Conservation (phyloP, 2,329 filamentous ascomycete genomes). For the Coniochaeta ligniaria region DNA sequence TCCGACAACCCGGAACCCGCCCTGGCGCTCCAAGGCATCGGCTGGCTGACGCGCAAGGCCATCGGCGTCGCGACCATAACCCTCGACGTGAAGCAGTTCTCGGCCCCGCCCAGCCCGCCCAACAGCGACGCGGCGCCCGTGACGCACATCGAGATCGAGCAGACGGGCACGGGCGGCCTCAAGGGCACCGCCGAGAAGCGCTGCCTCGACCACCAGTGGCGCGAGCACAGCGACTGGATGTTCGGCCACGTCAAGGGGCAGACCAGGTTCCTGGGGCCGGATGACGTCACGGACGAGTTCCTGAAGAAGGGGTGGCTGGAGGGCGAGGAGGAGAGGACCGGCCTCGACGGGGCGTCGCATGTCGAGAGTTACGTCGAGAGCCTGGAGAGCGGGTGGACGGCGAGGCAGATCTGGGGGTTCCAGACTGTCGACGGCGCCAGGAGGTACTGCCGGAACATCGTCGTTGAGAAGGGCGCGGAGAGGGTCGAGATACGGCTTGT, state of each 20-base stretch:
- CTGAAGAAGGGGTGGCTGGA: conserved; percentile 53
- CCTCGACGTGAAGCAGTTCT: conserved; percentile 52
- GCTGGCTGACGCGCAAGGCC: conserved; percentile 66
- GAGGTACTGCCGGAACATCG: conserved; percentile 44
- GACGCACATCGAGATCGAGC: conserved; percentile 64
- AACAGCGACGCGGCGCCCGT: conserved; percentile 17
- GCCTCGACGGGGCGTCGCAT: conserved; percentile 52
- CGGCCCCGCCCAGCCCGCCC: conserved; percentile 31
- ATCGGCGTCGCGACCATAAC: conserved; percentile 64
- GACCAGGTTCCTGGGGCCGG: conserved; percentile 40
- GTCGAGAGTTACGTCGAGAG: conserved; percentile 58
- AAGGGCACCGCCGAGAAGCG: conserved; percentile 54
- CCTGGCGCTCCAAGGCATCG: conserved; percentile 64
- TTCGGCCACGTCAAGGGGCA: conserved; percentile 66
- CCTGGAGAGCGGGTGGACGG: conserved; percentile 45
- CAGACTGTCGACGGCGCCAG: conserved; percentile 44
- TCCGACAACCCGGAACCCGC: conserved; percentile 63
- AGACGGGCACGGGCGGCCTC: conserved; percentile 64
- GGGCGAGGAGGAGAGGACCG: conserved; percentile 41
- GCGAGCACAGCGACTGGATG: conserved; percentile 69
- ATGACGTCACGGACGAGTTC: conserved; percentile 46
- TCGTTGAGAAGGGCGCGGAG: conserved; percentile 43
- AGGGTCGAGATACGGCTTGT: conserved; percentile 44
- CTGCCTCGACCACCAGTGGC: conserved; percentile 41
- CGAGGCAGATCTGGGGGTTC: conserved; percentile 55